Percentiles rank a stretch among this genome's conserved stretches.
Evolutionary conservation across 306 rosid species (phyloP).

Genomic region (Myrica gale): DNA sequence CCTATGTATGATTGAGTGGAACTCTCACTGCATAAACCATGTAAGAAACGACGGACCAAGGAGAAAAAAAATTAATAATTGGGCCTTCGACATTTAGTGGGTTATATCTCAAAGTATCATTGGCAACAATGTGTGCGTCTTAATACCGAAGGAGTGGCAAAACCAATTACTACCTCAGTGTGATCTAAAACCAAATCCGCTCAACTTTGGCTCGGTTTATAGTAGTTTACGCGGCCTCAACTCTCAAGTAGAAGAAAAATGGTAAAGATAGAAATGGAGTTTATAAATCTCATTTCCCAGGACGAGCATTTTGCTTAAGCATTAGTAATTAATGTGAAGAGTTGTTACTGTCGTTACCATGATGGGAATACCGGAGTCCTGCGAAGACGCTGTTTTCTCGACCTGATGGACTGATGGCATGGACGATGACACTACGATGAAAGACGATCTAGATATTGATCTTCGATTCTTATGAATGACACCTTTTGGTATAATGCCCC

Average conservation of each 20-base stretch:
- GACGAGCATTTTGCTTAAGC: neutral
- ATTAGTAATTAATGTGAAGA: neutral
- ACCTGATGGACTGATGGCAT: neutral
- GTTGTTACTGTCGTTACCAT: neutral
- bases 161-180: no score
- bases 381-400: neutral
- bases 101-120: no score
- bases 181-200: no score
- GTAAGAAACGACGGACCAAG: no score
- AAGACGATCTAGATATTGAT: neutral
- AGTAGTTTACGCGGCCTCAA: neutral
- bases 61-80: no score
- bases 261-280: neutral
- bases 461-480: neutral
- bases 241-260: neutral
- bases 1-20: neutral
- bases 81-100: no score
- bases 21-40: neutral
- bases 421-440: neutral
- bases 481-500: neutral
- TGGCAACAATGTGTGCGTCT: neutral
- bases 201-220: neutral
- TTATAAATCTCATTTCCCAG: neutral
- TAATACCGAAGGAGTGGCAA: neutral
- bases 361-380: neutral